Percentiles rank a stretch among this genome's conserved stretches.
phyloP scores from a whole-genome alignment of 2,329 filamentous ascomycete genomes.

The Aspergillus niger region DNA sequence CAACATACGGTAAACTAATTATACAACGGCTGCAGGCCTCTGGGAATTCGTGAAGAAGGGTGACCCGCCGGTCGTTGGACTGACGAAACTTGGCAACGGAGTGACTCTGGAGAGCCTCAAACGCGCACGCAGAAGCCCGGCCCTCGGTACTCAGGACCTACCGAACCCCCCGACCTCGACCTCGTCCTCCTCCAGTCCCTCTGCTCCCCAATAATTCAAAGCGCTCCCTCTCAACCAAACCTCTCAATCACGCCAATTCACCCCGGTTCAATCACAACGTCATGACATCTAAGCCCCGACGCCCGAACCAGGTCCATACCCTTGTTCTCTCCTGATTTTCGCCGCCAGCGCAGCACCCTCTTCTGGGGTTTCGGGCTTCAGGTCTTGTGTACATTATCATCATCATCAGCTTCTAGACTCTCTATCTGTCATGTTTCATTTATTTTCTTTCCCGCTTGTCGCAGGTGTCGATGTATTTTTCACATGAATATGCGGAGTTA shows the following conservation, averaged over 20 bases:
- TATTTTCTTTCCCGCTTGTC: conserved; percentile 19
- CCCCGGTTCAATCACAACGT: conserved; percentile 15
- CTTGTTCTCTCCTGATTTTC: conserved; percentile 53
- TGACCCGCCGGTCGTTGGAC: conserved; percentile 84
- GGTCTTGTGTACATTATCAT: conserved; percentile 47
- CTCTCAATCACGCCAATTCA: conserved; percentile 9
- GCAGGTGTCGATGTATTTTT: conserved; percentile 23
- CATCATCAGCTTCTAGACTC: conserved; percentile 29
- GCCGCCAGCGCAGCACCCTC: conserved; percentile 36
- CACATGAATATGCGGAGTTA: conserved; percentile 29
- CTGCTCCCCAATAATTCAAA: conserved; percentile 37
- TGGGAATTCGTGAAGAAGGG: conserved; percentile 96
- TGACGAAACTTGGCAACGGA: conserved; percentile 82
- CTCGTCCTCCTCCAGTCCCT: conserved; percentile 41
- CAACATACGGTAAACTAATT: conserved; percentile 20
- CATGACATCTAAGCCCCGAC: conserved; percentile 53
- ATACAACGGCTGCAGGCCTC: conserved; percentile 37
- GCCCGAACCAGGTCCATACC: conserved; percentile 57
- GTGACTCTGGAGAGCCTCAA: conserved; percentile 82
- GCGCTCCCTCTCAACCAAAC: not conserved
- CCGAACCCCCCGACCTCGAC: conserved; percentile 34
- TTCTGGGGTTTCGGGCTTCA: conserved; percentile 38
- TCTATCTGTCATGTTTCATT: conserved; percentile 19
- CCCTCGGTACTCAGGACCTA: conserved; percentile 40
- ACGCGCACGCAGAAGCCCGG: conserved; percentile 70